phyloP scores from a whole-genome alignment of 2,329 filamentous ascomycete genomes.

The Colletotrichum abscissum region DNA sequence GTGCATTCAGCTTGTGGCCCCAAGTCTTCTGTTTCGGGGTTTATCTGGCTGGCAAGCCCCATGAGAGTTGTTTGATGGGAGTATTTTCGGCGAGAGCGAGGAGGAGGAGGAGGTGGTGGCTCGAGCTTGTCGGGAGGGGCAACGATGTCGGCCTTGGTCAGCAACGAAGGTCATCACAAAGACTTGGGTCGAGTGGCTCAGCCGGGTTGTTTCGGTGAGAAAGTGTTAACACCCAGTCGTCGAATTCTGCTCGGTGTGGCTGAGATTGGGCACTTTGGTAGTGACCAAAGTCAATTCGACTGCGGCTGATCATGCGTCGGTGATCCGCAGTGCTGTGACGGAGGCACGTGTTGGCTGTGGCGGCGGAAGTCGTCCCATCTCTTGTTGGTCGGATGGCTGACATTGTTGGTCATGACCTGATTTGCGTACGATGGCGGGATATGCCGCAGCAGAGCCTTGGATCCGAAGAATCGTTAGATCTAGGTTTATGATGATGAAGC shows the following conservation, averaged over 20 bases:
- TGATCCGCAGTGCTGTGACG: not conserved
- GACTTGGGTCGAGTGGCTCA: not conserved
- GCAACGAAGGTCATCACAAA: not conserved
- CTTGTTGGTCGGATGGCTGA: not conserved
- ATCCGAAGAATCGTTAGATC: too few species aligned
- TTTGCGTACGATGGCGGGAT: not conserved
- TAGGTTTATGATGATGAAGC: too few species aligned
- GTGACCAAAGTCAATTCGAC: conserved; percentile 15
- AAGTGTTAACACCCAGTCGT: not conserved
- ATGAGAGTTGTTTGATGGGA: not conserved
- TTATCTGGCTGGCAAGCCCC: conserved; percentile 1
- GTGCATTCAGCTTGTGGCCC: conserved; percentile 21
- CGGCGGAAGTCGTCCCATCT: not conserved
- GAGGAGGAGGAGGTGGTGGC: conserved; percentile 6
- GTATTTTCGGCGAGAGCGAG: not conserved
- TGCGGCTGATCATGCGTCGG: not conserved
- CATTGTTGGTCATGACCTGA: not conserved
- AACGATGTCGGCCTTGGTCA: not conserved
- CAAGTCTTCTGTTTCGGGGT: conserved; percentile 8
- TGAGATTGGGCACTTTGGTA: too few species aligned
- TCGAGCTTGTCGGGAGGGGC: conserved; percentile 10
- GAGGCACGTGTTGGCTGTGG: not conserved
- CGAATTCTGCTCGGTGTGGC: not conserved
- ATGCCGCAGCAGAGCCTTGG: not conserved
- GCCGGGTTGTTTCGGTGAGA: not conserved